These are phyloP conservation scores for Penicillium malachiteum DNA, from an alignment of 495 filamentous ascomycete species.

Conservation along the genomic window DNA sequence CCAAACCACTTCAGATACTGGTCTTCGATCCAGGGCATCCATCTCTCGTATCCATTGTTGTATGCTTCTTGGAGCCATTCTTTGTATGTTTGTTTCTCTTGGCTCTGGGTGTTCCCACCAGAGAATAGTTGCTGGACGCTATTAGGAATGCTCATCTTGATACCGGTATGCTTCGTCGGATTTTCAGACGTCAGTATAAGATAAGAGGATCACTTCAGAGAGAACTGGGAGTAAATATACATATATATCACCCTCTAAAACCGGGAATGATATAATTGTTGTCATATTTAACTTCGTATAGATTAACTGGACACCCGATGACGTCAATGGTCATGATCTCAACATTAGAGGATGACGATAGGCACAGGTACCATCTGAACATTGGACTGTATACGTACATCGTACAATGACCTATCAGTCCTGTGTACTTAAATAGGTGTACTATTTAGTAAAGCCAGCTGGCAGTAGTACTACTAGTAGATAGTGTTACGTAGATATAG, in stretches of 20 bases:
- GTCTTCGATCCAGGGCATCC: constrained; percentile 77
- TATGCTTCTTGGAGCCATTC: constrained; percentile 60
- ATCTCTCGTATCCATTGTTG: constrained; percentile 65
- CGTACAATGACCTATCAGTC: too few relatives aligned
- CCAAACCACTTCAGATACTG: constrained; percentile 67
- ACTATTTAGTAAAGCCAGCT: too few relatives aligned
- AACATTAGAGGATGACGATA: neutral
- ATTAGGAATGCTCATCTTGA: constrained; percentile 3
- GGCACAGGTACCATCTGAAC: too few relatives aligned
- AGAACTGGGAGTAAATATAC: too few relatives aligned
- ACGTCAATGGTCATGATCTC: constrained; percentile 6
- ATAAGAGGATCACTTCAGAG: too few relatives aligned
- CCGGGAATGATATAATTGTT: neutral
- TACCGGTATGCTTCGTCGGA: too few relatives aligned
- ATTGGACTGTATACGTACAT: too few relatives aligned
- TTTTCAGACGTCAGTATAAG: neutral
- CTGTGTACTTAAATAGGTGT: too few relatives aligned
- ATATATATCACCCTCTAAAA: neutral
- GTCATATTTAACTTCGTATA: constrained; percentile 11
- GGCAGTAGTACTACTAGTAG: too few relatives aligned
- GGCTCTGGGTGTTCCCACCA: neutral
- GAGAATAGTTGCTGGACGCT: neutral
- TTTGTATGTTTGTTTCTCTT: constrained; percentile 34
- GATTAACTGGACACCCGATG: constrained; percentile 7
- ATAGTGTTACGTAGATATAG: too few relatives aligned